phyloP scores from a whole-genome alignment of 352 stramenopile species.

The Phytophthora multivora region DNA sequence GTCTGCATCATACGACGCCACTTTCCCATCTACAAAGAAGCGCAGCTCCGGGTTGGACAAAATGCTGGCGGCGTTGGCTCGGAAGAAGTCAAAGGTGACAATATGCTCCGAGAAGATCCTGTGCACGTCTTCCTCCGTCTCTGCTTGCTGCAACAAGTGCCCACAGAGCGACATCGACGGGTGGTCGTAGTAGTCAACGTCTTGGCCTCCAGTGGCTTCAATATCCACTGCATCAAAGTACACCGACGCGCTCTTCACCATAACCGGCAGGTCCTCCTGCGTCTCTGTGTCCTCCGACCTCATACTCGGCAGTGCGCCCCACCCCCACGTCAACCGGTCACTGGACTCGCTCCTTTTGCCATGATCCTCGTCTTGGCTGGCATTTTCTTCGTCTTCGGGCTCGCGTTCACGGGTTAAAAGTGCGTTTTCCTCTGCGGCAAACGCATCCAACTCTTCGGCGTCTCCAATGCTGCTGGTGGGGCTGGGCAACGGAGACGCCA shows the following conservation, averaged over 20 bases:
- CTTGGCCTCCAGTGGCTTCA: slow-evolving; percentile 18
- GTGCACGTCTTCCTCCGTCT: slow-evolving; percentile 50
- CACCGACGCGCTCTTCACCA: slow-evolving; percentile 73
- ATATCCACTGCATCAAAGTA: slow-evolving; percentile 83
- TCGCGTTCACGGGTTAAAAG: slow-evolving; percentile 1
- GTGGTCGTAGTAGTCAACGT: slow-evolving; percentile 35
- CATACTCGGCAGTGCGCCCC: slow-evolving; percentile 53
- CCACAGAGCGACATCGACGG: slow-evolving; percentile 81
- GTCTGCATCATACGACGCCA: slow-evolving; percentile 57
- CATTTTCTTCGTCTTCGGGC: slow-evolving; percentile 33
- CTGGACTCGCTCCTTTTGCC: slow-evolving; percentile 12
- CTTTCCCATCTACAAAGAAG: slow-evolving; percentile 66
- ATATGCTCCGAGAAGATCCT: slow-evolving; percentile 72
- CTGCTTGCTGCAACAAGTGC: slow-evolving; percentile 49
- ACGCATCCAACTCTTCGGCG: slow-evolving; percentile 15
- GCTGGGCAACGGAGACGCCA: slow-evolving; percentile 63
- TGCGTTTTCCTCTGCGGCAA: slow-evolving; percentile 4
- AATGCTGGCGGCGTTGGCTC: slow-evolving; percentile 41
- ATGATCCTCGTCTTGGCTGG: background rate
- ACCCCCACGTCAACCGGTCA: slow-evolving; percentile 64
- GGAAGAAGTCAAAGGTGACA: slow-evolving; percentile 71
- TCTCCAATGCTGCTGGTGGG: slow-evolving; percentile 32
- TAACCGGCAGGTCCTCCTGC: slow-evolving; percentile 35
- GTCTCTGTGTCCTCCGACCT: slow-evolving; percentile 16
- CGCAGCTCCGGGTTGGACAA: slow-evolving; percentile 60